These are phyloP conservation scores for Selaginella tamariscina DNA, from an alignment of 75 land plant genomes.

Conservation along the genomic window DNA sequence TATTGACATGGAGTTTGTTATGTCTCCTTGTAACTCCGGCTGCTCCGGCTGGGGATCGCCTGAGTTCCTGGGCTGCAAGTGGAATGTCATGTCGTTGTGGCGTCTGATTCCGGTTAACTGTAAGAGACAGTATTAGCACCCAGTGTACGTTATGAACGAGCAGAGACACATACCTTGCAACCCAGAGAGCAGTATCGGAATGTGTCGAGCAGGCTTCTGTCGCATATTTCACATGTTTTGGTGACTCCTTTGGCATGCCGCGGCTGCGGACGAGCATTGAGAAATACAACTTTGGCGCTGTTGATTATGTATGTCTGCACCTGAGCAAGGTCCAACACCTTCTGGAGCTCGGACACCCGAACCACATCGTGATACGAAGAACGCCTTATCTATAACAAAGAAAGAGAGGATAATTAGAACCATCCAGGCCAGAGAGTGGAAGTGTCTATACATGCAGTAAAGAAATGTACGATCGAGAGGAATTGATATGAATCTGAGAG, in stretches of 20 bases:
- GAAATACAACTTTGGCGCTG: slow-evolving; percentile 68
- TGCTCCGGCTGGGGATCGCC: slow-evolving; percentile 8
- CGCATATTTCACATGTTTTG: slow-evolving; percentile 55
- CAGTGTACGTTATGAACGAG: not conserved
- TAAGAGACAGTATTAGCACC: not conserved
- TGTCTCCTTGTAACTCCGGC: not conserved
- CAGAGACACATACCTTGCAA: slow-evolving; percentile 40
- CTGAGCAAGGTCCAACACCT: slow-evolving; percentile 40
- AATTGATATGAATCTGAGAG: not conserved
- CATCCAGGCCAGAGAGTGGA: not conserved
- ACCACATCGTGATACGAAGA: slow-evolving; percentile 70
- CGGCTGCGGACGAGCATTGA: slow-evolving; percentile 55
- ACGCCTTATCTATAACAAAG: slow-evolving; percentile 41
- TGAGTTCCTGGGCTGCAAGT: slow-evolving; percentile 29
- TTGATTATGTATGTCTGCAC: slow-evolving; percentile 68
- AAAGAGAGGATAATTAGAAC: not conserved
- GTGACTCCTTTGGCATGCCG: slow-evolving; percentile 62
- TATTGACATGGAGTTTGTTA: not conserved
- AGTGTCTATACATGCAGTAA: not conserved
- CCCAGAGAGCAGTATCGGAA: slow-evolving; percentile 65
- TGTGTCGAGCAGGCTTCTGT: slow-evolving; percentile 45
- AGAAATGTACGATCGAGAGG: not conserved
- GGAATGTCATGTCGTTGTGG: slow-evolving; percentile 57
- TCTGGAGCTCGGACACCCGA: slow-evolving; percentile 54
- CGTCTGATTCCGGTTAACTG: slow-evolving; percentile 59